Percentiles rank a stretch among this genome's conserved stretches.
phyloP scores from a whole-genome alignment of 495 filamentous ascomycete species.

The Aspergillus bertholletiae region DNA sequence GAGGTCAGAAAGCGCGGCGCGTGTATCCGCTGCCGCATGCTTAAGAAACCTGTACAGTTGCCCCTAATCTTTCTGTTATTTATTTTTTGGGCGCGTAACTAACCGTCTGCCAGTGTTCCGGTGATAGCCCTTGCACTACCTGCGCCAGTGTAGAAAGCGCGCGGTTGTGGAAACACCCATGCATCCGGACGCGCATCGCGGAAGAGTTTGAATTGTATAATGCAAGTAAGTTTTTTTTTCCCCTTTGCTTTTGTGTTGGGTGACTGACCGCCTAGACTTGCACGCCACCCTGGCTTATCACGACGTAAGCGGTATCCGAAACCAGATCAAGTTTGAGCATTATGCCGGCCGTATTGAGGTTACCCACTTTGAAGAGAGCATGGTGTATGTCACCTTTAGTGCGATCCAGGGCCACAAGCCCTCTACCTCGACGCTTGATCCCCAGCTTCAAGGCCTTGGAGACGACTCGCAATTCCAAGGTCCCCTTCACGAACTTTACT shows the following conservation, averaged over 20 bases:
- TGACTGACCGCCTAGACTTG: slow-evolving; percentile 42
- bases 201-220: slow-evolving; percentile 72
- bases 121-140: slow-evolving; percentile 75
- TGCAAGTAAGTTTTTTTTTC: slow-evolving; percentile 43
- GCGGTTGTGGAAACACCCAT: slow-evolving; percentile 75
- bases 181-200: slow-evolving; percentile 70
- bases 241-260: neutral
- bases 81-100: slow-evolving; percentile 5
- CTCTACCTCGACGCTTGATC: slow-evolving; percentile 46
- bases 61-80: neutral
- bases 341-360: slow-evolving; percentile 63
- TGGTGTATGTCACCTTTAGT: slow-evolving; percentile 48
- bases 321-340: slow-evolving; percentile 51
- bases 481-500: slow-evolving; percentile 43
- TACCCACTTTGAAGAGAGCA: slow-evolving; percentile 61
- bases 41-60: slow-evolving; percentile 67
- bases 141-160: slow-evolving; percentile 75
- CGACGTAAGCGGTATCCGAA: slow-evolving; percentile 58
- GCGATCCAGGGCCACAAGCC: slow-evolving; percentile 44
- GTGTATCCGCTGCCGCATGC: slow-evolving; percentile 81
- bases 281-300: slow-evolving; percentile 66
- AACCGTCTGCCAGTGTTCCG: slow-evolving; percentile 54
- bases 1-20: slow-evolving; percentile 77
- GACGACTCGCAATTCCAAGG: slow-evolving; percentile 42
- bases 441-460: slow-evolving; percentile 51